Percentiles rank a stretch among this genome's conserved stretches.
phyloP scores from a whole-genome alignment of 495 filamentous ascomycete genomes.

The Amphirosellinia nigrospora region DNA sequence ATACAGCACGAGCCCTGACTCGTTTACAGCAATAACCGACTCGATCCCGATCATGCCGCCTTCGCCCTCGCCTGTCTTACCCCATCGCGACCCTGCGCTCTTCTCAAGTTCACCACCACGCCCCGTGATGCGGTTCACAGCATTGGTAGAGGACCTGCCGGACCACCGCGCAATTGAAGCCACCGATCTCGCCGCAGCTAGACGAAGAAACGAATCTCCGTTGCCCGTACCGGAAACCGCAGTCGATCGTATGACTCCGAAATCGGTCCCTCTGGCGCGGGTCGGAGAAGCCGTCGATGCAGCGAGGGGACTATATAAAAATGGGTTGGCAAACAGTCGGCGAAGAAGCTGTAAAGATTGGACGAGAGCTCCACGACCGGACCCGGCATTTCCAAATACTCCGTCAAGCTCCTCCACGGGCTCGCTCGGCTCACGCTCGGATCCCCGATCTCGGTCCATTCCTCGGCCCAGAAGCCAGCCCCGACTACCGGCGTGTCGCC shows the following conservation, averaged over 20 bases:
- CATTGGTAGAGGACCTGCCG: constrained; percentile 47
- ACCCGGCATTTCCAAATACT: constrained; percentile 31
- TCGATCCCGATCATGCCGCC: constrained; percentile 92
- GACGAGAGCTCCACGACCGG: constrained; percentile 50
- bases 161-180: constrained; percentile 74
- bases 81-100: constrained; percentile 79
- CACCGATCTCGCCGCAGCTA: constrained; percentile 72
- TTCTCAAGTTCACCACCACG: constrained; percentile 74
- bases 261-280: background rate
- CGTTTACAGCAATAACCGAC: constrained; percentile 52
- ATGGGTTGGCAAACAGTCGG: constrained; percentile 60
- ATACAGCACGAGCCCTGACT: constrained; percentile 49
- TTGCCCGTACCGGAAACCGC: constrained; percentile 88
- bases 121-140: constrained; percentile 69
- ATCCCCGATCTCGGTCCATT: constrained; percentile 63
- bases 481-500: constrained; percentile 89
- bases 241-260: constrained; percentile 58
- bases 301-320: constrained; percentile 41
- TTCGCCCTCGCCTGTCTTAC: constrained; percentile 76
- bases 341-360: constrained; percentile 47
- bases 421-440: constrained; percentile 3
- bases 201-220: constrained; percentile 84
- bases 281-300: background rate
- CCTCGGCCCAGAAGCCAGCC: constrained; percentile 89
- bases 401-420: constrained; percentile 25